Base-by-base conservation (phyloP, 768 basidiomycete genomes). In the Lactarius indigo region DNA sequence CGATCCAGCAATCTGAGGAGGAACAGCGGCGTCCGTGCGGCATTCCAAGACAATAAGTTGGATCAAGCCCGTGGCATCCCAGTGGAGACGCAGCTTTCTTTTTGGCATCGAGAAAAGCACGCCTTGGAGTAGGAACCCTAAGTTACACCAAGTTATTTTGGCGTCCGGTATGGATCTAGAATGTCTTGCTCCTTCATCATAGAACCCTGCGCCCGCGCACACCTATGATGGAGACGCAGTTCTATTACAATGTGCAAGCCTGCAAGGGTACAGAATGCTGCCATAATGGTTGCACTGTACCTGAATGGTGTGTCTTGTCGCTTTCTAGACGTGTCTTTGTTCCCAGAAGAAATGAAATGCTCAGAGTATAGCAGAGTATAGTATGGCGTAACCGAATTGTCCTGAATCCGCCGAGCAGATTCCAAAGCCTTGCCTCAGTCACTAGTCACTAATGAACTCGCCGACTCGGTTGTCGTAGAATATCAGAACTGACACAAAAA, bases 321-420 rank as follows among this genome's bases (percentile, higher is more conserved):
- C 52, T 4, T 26, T 55, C 26, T 17, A 15, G 54, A 30, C 63
- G 30, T 72, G n/a, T n/a, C n/a, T 47, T 44, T 47, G 20, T 47
- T 5, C 9, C 10, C 10, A 23, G 44, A 47, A 47, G 41, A 42
- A 42, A 42, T 17, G 17, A 42, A n/a, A n/a, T n/a, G n/a, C n/a
- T 72, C 56, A 76, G 57, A 6, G 76, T 76, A 23, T n/a, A n/a
- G n/a, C n/a, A 33, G 33, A 33, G 33, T 13, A 35, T 35, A 35
- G 35, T 37, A 75, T 65, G 59, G 78, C 3, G 70, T 65, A 78
- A 70, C 7, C 74, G 65, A 28, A 75, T 52, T 55, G 28, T 15
- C 6, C 54, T 15, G 30, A 20, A 17, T 30, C 54, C 28, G 4
- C 54, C 26, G 5, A 18, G 15, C 5, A 12, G 4, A 39, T 15